Percentiles rank a stretch among this genome's conserved stretches.
phyloP scores from a whole-genome alignment of 768 basidiomycete genomes.

The Kwoniella heveanensis region DNA sequence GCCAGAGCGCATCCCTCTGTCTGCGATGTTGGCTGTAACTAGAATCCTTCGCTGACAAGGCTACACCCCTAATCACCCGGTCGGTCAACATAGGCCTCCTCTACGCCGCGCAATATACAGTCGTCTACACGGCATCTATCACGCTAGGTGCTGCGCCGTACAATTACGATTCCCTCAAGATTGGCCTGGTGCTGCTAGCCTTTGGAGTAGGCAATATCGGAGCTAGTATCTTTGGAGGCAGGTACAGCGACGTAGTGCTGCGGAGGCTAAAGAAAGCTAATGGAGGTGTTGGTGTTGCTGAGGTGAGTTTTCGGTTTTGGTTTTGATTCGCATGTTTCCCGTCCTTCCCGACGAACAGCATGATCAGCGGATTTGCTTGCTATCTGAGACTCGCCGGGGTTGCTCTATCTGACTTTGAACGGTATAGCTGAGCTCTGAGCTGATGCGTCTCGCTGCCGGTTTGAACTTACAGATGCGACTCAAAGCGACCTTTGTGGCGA shows the following conservation, averaged over 20 bases:
- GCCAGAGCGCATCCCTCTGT: too few species aligned
- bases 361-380: too few species aligned
- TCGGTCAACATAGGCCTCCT: constrained; percentile 71
- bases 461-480: constrained; percentile 79
- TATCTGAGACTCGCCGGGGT: too few species aligned
- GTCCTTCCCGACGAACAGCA: too few species aligned
- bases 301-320: constrained; percentile 65
- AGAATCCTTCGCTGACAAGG: too few species aligned
- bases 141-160: constrained; percentile 66
- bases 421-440: neutral
- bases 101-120: constrained; percentile 71
- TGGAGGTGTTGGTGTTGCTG: constrained; percentile 64
- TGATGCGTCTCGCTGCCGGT: neutral
- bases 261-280: constrained; percentile 59
- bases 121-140: constrained; percentile 73
- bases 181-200: constrained; percentile 74
- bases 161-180: constrained; percentile 67
- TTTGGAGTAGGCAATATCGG: constrained; percentile 66
- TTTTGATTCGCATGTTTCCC: neutral
- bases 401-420: too few species aligned
- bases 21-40: too few species aligned
- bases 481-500: constrained; percentile 63
- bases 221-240: constrained; percentile 65
- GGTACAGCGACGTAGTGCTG: constrained; percentile 64
- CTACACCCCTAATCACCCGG: too few species aligned